phyloP scores from a whole-genome alignment of 805 yeast species.

The Ogataea trehalophila region DNA sequence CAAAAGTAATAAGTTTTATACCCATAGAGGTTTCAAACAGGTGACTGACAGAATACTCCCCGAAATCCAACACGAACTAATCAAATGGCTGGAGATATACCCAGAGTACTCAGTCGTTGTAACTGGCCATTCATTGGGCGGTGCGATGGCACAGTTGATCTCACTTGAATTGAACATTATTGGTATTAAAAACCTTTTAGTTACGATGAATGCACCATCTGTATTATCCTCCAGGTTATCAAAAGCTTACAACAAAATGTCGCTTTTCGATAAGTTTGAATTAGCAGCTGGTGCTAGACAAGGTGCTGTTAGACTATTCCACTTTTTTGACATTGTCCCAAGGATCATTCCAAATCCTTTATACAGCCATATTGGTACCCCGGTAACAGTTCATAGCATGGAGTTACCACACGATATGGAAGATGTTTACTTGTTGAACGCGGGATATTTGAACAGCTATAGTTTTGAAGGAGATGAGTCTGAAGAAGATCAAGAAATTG shows the following conservation, averaged over 20 bases:
- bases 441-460: too few relatives aligned
- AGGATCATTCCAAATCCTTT: slow-evolving; percentile 12
- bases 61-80: slow-evolving; percentile 10
- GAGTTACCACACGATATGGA: slow-evolving; percentile 10
- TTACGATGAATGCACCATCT: slow-evolving; percentile 17
- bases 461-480: too few relatives aligned
- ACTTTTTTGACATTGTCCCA: slow-evolving; percentile 16
- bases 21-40: slow-evolving; percentile 16
- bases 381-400: slow-evolving; percentile 8
- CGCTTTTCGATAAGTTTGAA: neutral
- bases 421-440: slow-evolving; percentile 1
- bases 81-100: slow-evolving; percentile 7
- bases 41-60: slow-evolving; percentile 9
- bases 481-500: too few relatives aligned
- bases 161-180: slow-evolving; percentile 58
- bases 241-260: slow-evolving; percentile 3
- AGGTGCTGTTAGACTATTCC: slow-evolving; percentile 14
- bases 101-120: slow-evolving; percentile 29
- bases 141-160: slow-evolving; percentile 56
- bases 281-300: neutral
- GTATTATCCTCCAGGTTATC: slow-evolving; percentile 16
- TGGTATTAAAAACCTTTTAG: slow-evolving; percentile 31
- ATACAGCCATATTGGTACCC: slow-evolving; percentile 14
- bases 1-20: slow-evolving; percentile 6
- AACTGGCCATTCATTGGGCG: slow-evolving; percentile 50